Conservation (phyloP, 805 yeast species). For the Zygoascus tannicola region DNA sequence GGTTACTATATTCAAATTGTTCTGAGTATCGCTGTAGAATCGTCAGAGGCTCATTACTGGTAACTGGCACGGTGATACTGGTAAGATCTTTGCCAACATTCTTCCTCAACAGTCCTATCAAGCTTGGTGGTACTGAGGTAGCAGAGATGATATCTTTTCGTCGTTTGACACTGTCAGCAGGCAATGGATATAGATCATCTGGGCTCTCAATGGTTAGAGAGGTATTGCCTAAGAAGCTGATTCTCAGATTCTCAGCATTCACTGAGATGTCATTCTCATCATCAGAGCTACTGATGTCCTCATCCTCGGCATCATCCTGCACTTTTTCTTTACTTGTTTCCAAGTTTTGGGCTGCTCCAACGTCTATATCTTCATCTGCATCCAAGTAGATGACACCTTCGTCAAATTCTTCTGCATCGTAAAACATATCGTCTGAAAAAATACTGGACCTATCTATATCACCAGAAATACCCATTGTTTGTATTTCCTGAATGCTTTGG, state of each 20-base stretch:
- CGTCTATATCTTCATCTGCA: background rate
- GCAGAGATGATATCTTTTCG: conserved; percentile 49
- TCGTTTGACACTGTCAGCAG: conserved; percentile 39
- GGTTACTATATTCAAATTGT: conserved; percentile 60
- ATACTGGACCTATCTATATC: conserved; percentile 12
- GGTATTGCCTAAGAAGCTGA: conserved; percentile 2
- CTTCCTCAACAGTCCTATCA: conserved; percentile 70
- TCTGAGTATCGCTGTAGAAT: conserved; percentile 75
- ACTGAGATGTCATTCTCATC: conserved; percentile 8
- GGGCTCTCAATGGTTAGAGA: conserved; percentile 1
- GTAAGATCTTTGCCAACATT: conserved; percentile 83
- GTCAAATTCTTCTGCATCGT: conserved; percentile 2
- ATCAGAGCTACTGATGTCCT: conserved; percentile 12
- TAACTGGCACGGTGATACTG: conserved; percentile 85
- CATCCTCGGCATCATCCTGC: conserved; percentile 12
- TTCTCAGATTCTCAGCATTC: conserved; percentile 2
- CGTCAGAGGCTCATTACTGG: conserved; percentile 85
- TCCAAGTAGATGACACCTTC: conserved; percentile 3
- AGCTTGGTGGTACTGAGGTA: conserved; percentile 66
- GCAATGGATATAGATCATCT: conserved; percentile 58
- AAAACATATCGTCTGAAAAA: conserved; percentile 14
- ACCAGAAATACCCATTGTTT: conserved; percentile 1
- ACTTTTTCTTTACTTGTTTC: no score
- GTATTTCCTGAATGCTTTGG: background rate
- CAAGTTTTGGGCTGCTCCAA: background rate